Evolutionary conservation across 225 moss, liverwort and hornwort species (phyloP), one percentile per base, ranked within the genome.

Genomic region (Pseudoscleropodium purum): DNA sequence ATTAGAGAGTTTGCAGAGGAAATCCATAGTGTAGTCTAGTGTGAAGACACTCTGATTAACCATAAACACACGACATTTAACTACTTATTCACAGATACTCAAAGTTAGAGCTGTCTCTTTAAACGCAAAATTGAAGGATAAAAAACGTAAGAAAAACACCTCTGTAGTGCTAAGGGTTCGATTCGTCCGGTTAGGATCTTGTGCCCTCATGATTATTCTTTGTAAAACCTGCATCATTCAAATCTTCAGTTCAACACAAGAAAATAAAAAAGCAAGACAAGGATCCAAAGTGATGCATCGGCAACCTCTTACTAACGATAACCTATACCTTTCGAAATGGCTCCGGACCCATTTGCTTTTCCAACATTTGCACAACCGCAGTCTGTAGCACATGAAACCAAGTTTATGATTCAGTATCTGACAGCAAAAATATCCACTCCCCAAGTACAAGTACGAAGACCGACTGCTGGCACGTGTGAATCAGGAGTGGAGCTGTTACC

Each of bases 291-390:
- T 33, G 26, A 85, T 72, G 69, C 63, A 63, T 57, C 76, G 15
- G 85, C 79, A 81, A 89, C 59, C 88, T 88, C 78, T 59, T 80
- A 54, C 59, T 41, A 21, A 85, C 43, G 45, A 75, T 52, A 85
- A 79, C 63, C 69, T 81, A 86, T 89, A 96, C 98, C 95, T 99
- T 99, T 90, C 94, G 96, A 92, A 99, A 97, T 73, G 97, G 96
- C 91, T 99, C 99, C 39, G 99, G 99, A 37, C 97, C 97, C 97
- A 99, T 97, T 91, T 99, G 99, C 91, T 99, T 99, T 92, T 99
- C 99, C 96, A 99, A 85, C 99, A 97, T 99, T 93, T 97, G 99
- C 83, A 99, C 96, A 83, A 97, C 96, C 59, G 98, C 97, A 86
- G 97, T 96, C 97, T 97, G 97, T 88, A 89, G 65, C 61, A 91